Evolutionary conservation across 176 grass and related monocot species (phyloP).

Genomic region (Carex scoparia): DNA sequence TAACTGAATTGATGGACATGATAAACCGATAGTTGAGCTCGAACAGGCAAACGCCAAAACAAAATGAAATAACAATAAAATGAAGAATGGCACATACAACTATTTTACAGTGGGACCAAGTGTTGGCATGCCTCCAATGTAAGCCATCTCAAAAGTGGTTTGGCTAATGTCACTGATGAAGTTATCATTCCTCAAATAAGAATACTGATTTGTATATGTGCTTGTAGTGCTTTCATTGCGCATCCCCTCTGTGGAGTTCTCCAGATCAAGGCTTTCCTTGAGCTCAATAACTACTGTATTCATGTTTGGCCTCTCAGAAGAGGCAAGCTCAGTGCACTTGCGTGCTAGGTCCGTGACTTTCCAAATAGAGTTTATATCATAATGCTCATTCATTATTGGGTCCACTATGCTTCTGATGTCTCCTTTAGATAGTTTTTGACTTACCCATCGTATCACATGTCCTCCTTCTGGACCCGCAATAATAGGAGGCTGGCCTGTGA

Average conservation of each 20-base stretch:
- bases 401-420: conserved; percentile 40
- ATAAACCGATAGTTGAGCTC: too few species aligned
- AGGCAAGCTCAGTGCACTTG: too few species aligned
- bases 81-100: neutral
- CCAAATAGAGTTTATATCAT: conserved; percentile 31
- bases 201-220: neutral
- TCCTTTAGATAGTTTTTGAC: conserved; percentile 25
- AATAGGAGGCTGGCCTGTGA: too few species aligned
- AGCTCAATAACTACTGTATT: too few species aligned
- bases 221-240: neutral
- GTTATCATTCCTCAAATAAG: neutral
- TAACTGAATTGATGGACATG: too few species aligned
- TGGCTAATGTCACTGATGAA: neutral
- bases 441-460: conserved; percentile 31
- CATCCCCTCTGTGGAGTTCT: too few species aligned
- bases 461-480: neutral
- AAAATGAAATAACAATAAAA: too few species aligned
- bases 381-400: conserved; percentile 30
- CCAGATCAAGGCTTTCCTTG: too few species aligned
- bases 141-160: neutral
- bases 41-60: too few species aligned
- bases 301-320: too few species aligned
- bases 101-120: neutral
- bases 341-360: too few species aligned
- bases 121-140: neutral